Evolutionary conservation across 495 filamentous ascomycete species (phyloP), one percentile per base, ranked within the genome.

Genomic region (Penicillium coprophilum): DNA sequence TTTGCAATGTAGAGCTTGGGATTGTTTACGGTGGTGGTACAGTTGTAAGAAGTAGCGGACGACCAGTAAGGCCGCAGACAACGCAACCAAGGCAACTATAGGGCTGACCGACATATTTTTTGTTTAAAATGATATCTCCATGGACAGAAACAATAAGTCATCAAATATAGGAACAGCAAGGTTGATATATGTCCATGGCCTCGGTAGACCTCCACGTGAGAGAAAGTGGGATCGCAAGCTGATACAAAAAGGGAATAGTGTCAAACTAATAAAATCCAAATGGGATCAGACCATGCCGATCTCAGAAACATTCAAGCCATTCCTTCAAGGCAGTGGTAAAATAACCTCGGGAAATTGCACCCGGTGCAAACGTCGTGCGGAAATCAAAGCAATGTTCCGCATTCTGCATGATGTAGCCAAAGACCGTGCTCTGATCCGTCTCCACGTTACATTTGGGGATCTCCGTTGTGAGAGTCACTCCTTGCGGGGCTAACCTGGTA

Each of bases 341-440:
- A 47, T 70, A 57, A 31, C 55, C 59, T 19, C 73, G 68, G 31
- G 75, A 75, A 9, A 50, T 58, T 27, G 57, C 62, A 0, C 71
- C 76, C 0, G 60, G 66, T 4, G 46, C 64, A 49, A 70, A 71
- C 1, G 44, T 36, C 3, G 58, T 59, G 13, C 60, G 60, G 46
- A 84, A 77, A 65, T 84, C 82, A 66, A 75, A 84, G 55, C 76
- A 79, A 65, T 84, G 82, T 60, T 76, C 71, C 10, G 78, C 71
- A 15, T 73, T 71, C 28, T 61, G 41, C 59, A 83, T 63, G 39
- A 83, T 57, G 56, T 80, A 78, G 12, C 81, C 82, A 60, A 85
- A 85, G 1, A 85, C 44, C 32, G 68, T 69, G 13, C 68, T 58
- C 41, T 65, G 34, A 0, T 17, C 56, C 0, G 74, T 77, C 49